phyloP scores from a whole-genome alignment of 2,329 filamentous ascomycete genomes.

The Ophiognomonia clavigignenti-juglandacearum region DNA sequence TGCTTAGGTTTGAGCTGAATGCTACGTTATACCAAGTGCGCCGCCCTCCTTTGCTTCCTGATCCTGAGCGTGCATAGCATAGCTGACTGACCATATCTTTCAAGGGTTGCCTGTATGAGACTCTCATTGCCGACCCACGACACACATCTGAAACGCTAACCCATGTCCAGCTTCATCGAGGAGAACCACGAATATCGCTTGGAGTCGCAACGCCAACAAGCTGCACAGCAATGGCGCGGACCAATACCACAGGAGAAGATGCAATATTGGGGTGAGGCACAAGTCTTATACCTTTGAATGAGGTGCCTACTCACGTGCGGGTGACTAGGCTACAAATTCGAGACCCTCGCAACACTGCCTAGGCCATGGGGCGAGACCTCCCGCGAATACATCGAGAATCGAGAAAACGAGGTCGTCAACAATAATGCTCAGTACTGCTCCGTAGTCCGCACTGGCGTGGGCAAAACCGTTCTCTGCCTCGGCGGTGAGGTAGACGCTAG shows the following conservation, averaged over 20 bases:
- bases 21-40: conserved; percentile 83
- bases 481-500: conserved; percentile 92
- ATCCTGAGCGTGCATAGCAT: conserved; percentile 17
- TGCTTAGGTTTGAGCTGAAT: conserved; percentile 84
- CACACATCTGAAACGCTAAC: conserved; percentile 18
- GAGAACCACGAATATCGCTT: conserved; percentile 77
- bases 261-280: conserved; percentile 78
- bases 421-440: conserved; percentile 97
- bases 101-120: conserved; percentile 50
- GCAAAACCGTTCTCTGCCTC: conserved; percentile 67
- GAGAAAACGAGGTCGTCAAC: conserved; percentile 68
- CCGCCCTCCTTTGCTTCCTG: conserved; percentile 11
- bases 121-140: no score
- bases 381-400: conserved; percentile 72
- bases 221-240: conserved; percentile 34
- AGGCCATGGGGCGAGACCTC: conserved; percentile 67
- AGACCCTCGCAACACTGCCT: conserved; percentile 75
- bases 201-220: conserved; percentile 55
- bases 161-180: conserved; percentile 70
- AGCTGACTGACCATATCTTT: conserved; percentile 12
- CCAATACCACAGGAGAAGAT: conserved; percentile 68
- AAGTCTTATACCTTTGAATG: background rate
- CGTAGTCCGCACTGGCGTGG: conserved; percentile 83
- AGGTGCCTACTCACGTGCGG: background rate
- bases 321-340: conserved; percentile 87